Evolutionary conservation across 495 filamentous ascomycete genomes (phyloP), one percentile per base, ranked within the genome.

Genomic region (Penicillium coffeae): DNA sequence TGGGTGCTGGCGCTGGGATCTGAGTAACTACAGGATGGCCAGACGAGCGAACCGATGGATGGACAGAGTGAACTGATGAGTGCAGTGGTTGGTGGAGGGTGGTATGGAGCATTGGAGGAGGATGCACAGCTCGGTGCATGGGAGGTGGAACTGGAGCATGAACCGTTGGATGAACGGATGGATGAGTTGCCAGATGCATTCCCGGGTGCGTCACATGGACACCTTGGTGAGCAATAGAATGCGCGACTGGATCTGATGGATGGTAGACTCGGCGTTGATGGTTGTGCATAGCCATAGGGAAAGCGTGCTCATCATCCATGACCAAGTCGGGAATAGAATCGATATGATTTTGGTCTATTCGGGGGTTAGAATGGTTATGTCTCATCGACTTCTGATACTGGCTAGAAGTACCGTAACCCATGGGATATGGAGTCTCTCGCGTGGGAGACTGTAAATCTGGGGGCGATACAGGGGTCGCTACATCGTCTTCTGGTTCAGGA

Each of bases 391-490:
- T 30, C 4, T 4, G 25, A 4, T 30, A 5, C 10, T 4, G n/a
- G 30, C 14, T 2, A 12, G 21, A 38, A 33, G 35, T 58, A 63
- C 60, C 58, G 25, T 58, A 58, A 14, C 25, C 40, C 9, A 63
- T 37, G 6, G 58, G 51, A 32, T 54, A 61, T 4, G 43, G 45
- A 15, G 60, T 56, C 43, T 72, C 60, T 50, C 69, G 59, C 7
- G 54, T 46, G 21, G 61, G 59, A 12, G 66, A 62, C 12, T 60
- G 56, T 12, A 63, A 51, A 8, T 72, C 69, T 38, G 63, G 53
- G 16, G 67, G 65, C 21, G 66, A 69, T n/a, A 69, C 45, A n/a
- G 68, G 64, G 16, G 63, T 62, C 3, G 57, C 45, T 15, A 50
- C 42, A 21, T 66, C 63, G 14, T 70, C 67, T 5, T 55, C 47